phyloP scores from a whole-genome alignment of 495 filamentous ascomycete genomes.

The Haplographium delicatum region DNA sequence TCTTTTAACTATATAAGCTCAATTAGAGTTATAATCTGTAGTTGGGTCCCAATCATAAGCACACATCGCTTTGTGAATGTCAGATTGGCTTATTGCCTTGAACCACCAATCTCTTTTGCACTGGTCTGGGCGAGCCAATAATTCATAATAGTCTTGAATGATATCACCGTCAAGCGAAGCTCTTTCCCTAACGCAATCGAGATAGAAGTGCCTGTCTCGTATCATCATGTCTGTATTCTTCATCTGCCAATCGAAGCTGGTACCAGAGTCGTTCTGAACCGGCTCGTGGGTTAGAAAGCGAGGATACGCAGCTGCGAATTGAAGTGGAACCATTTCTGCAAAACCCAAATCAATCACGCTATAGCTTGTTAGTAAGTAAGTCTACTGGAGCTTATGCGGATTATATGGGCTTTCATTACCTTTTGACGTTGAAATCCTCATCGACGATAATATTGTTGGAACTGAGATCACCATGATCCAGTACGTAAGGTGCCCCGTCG shows the following conservation, averaged over 20 bases:
- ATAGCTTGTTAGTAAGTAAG: neutral
- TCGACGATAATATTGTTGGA: neutral
- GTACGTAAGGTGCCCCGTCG: neutral
- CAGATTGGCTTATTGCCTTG: neutral
- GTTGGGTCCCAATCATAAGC: neutral
- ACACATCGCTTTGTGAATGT: neutral
- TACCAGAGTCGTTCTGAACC: neutral
- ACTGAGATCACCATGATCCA: neutral
- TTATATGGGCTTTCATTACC: neutral
- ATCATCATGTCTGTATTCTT: conserved; percentile 1
- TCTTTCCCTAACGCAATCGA: neutral
- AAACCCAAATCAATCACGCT: neutral
- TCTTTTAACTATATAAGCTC: too few species aligned
- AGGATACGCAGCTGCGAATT: neutral
- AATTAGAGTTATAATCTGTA: neutral
- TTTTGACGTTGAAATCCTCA: neutral
- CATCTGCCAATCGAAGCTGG: conserved; percentile 1
- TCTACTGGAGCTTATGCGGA: neutral
- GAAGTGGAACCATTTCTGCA: neutral
- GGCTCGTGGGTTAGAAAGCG: neutral
- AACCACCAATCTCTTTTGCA: neutral
- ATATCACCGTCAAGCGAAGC: neutral
- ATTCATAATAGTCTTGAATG: neutral
- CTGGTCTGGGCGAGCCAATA: neutral
- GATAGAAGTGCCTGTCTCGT: neutral